Conservation (phyloP, 2,329 filamentous ascomycete species). For the Botryotinia globosa region DNA sequence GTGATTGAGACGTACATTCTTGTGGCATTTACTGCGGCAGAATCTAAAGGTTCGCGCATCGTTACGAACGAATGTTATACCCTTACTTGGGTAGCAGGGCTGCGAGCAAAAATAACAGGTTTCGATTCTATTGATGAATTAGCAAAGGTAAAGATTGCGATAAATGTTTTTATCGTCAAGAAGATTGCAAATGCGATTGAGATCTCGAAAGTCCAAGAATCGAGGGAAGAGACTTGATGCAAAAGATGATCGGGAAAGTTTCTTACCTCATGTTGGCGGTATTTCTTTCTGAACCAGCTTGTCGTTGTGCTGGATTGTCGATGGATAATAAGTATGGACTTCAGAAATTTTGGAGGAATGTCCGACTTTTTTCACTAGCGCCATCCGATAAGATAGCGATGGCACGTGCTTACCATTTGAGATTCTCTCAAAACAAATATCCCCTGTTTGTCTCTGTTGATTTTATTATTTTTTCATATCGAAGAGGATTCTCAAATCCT, state of each 20-base stretch:
- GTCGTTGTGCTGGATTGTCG: constrained; percentile 18
- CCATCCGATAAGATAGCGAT: constrained; percentile 18
- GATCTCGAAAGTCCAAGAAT: neutral
- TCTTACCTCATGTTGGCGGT: constrained; percentile 22
- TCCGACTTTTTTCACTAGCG: constrained; percentile 21
- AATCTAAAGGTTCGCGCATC: constrained; percentile 54
- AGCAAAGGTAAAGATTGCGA: constrained; percentile 3
- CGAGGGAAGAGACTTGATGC: too few relatives aligned
- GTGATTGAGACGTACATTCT: constrained; percentile 31
- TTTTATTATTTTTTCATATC: neutral
- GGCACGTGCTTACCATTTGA: constrained; percentile 14
- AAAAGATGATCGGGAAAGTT: neutral
- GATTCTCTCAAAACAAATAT: neutral
- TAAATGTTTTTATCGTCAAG: neutral
- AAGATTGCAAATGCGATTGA: neutral
- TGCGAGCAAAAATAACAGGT: constrained; percentile 63
- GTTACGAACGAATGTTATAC: constrained; percentile 46
- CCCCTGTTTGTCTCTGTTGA: neutral
- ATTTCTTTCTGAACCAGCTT: constrained; percentile 13
- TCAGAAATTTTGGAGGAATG: constrained; percentile 20
- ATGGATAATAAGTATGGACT: constrained; percentile 8
- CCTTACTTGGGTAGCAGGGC: constrained; percentile 63
- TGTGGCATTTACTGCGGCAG: constrained; percentile 52
- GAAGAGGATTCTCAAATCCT: neutral
- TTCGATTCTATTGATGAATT: constrained; percentile 20